These are phyloP conservation scores for Naegleria fowleri DNA, from an alignment of 208 protist species.

Conservation along the genomic window DNA sequence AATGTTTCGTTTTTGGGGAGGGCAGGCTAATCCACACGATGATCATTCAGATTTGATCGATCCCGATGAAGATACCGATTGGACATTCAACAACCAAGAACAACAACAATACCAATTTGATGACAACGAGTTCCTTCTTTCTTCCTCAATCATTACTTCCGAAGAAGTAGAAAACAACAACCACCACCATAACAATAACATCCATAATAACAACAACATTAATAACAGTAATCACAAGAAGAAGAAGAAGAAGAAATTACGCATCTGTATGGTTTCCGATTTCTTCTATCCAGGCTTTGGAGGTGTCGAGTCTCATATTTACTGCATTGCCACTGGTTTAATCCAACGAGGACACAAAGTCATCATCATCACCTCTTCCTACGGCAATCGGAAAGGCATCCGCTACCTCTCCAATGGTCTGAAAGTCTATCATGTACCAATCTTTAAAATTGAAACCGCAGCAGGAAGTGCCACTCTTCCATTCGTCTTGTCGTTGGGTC, in stretches of 20 bases:
- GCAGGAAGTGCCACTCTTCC: slow-evolving; percentile 79
- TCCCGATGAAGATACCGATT: too few relatives aligned
- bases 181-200: too few relatives aligned
- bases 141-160: too few relatives aligned
- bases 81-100: too few relatives aligned
- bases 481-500: slow-evolving; percentile 68
- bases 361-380: slow-evolving; percentile 89
- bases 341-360: slow-evolving; percentile 90
- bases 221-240: too few relatives aligned
- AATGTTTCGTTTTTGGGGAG: too few relatives aligned
- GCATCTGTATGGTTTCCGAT: slow-evolving; percentile 68
- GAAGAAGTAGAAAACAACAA: too few relatives aligned
- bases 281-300: slow-evolving; percentile 97
- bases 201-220: too few relatives aligned
- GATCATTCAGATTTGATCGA: too few relatives aligned
- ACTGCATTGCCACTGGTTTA: slow-evolving; percentile 88
- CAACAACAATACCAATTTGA: too few relatives aligned
- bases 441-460: slow-evolving; percentile 74
- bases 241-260: neutral
- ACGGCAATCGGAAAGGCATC: slow-evolving; percentile 85
- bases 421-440: slow-evolving; percentile 96
- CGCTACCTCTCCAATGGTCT: slow-evolving; percentile 89
- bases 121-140: too few relatives aligned
- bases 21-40: too few relatives aligned
- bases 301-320: slow-evolving; percentile 95